Base-by-base conservation (phyloP, 441 rosid species). In the Adansonia rubrostipa region DNA sequence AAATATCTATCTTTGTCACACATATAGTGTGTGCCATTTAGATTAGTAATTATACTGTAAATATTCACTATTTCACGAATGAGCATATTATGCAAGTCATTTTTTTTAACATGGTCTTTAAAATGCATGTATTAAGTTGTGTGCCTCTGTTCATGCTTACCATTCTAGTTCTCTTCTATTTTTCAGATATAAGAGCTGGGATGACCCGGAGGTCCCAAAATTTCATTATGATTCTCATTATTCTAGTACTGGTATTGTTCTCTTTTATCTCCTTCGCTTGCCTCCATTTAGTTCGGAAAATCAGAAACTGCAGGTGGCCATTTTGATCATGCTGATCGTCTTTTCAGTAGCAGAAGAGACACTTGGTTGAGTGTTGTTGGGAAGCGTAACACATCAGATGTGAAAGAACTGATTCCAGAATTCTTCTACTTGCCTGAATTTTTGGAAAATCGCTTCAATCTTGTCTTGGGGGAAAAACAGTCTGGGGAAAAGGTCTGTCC, bases 311-410 rank as follows among this genome's bases (percentile, higher is more conserved):
- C 99, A 97, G 80, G 99, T 19, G 99, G 99, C 77, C 98, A 97
- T 84, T 97, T 97, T 77, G 99, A 97, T 86, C 99, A 97, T 85
- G 99, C 99, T 78, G 99, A 97, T 90, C 93, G 99, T 75, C 98
- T 97, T 77, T 97, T 97, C 83, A 93, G 91, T 84, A 87, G 96
- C 81, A 79, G 95, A 71, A 86, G 87, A 92, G 99, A 95, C 75
- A 97, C 98, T 82, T 97, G 99, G 99, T 87, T 81, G 70, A 97
- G 99, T 90, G 99, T 98, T 77, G 94, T 99, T 56, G 99, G 99
- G 83, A 93, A 90, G 79, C 98, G 98, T 47, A 95, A 97, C 80
- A 95, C 99, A 20, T 95, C 99, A 69, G 99, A 97, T 85, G 99
- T 97, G 80, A 97, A 97, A 85, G 99, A 97, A 86, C 84, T 95